Base-by-base conservation (phyloP, 179 eudicot species). In the Beta lomatogona region DNA sequence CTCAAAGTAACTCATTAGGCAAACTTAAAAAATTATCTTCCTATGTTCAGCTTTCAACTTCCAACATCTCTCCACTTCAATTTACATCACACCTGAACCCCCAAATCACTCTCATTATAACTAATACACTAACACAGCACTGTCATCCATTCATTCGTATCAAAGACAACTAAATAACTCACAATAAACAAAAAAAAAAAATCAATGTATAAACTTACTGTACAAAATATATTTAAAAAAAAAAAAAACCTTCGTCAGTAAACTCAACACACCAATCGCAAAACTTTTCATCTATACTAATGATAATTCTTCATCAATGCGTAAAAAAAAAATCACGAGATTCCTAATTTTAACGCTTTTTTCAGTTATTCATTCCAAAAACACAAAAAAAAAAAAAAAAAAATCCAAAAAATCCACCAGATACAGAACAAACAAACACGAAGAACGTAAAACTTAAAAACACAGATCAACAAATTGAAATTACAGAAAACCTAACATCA, bases 221-320 rank as follows among this genome's bases (percentile, higher is more conserved):
- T n/a, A 16, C 9, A 19, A 3, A 21, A 60, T 2, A n/a, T n/a
- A n/a, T n/a, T n/a, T n/a, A n/a, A n/a, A 1, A 8, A 60, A 60
- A 5, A 19, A 60, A 19, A 6, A 25, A 25, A 25, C 28, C 25
- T 7, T n/a, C 65, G 9, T 21, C 65, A n/a, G 41, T 41, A 16
- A 64, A 50, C 53, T 73, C 48, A 74, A 61, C 16, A 63, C 55
- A 44, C 52, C 63, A 36, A 6, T 12, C 61, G 19, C 3, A 36
- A 45, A n/a, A 18, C 53, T 16, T 28, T 31, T 53, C 66, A 28
- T 55, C 19, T 3, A 61, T 44, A 60, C 53, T 46, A 36, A 14
- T 11, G 25, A 6, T 41, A 84, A 76, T 44, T 15, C 25, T 21
- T 72, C 82, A 72, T 73, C 75, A 77, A 80, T 72, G 41, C 57